A percentile compares a stretch with the other conserved stretches of the same genome.
Evolutionary conservation across 2,329 filamentous ascomycete genomes (phyloP).

Genomic region (Fusarium buxicola): DNA sequence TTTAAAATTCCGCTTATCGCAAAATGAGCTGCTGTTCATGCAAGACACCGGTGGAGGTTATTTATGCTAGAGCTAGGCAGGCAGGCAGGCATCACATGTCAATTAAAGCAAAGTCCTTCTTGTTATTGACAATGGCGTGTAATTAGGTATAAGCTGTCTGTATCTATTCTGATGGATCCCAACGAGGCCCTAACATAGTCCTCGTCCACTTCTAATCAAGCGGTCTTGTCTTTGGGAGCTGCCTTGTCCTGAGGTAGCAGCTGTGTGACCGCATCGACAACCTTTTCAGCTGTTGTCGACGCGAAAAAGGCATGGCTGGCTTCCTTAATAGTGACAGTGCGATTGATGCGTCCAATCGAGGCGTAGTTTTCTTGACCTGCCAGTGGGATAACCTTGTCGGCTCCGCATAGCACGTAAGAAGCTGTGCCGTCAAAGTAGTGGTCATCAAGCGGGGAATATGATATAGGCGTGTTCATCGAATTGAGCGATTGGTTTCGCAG

Average conservation of each 20-base stretch:
- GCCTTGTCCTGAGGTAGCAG: background rate
- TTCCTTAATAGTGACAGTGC: background rate
- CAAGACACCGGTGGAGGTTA: too few species aligned
- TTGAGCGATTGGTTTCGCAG: background rate
- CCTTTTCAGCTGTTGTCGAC: background rate
- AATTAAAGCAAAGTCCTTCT: too few species aligned
- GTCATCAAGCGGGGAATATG: constrained; percentile 14
- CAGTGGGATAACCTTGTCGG: constrained; percentile 2
- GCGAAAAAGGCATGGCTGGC: constrained; percentile 20
- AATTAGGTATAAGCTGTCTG: too few species aligned
- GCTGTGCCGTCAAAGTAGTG: background rate
- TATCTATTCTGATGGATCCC: too few species aligned
- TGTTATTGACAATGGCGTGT: too few species aligned
- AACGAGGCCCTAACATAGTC: too few species aligned
- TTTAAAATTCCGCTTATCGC: too few species aligned
- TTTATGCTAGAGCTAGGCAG: too few species aligned
- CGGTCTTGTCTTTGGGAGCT: too few species aligned
- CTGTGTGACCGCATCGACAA: background rate
- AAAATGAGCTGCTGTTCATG: too few species aligned
- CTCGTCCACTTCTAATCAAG: too few species aligned
- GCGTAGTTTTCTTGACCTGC: constrained; percentile 15
- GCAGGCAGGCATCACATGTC: too few species aligned
- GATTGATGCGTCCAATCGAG: background rate
- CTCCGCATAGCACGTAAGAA: constrained; percentile 4
- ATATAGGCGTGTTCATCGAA: background rate